phyloP scores from a whole-genome alignment of 1,139 yeast species.

The Eremothecium coryli region DNA sequence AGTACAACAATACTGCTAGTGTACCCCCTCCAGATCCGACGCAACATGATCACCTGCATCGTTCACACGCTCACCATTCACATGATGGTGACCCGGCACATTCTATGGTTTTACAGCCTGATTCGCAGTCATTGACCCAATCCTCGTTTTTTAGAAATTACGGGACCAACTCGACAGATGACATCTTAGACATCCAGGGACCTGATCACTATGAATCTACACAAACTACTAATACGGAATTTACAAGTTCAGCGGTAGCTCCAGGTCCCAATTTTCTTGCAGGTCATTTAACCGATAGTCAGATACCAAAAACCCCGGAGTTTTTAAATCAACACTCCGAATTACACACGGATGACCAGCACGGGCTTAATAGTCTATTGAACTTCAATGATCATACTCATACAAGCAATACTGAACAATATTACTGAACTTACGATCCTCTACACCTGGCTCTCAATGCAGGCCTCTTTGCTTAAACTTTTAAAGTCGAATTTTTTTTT shows the following conservation, averaged over 20 bases:
- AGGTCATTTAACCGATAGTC: slow-evolving; percentile 2
- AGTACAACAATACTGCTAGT: slow-evolving; percentile 33
- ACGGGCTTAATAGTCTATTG: slow-evolving; percentile 9
- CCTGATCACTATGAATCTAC: slow-evolving; percentile 5
- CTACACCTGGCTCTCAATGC: no score
- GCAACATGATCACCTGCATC: not conserved
- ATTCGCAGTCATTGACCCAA: slow-evolving; percentile 7
- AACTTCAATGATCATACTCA: slow-evolving; percentile 9
- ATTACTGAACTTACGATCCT: slow-evolving; percentile 2
- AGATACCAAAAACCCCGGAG: slow-evolving; percentile 12
- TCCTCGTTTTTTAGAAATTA: slow-evolving; percentile 4
- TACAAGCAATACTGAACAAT: slow-evolving; percentile 4
- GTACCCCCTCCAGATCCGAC: slow-evolving; percentile 11
- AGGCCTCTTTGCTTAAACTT: no score
- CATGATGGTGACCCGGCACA: slow-evolving; percentile 4
- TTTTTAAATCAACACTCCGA: slow-evolving; percentile 9
- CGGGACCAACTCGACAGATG: slow-evolving; percentile 5
- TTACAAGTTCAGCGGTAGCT: slow-evolving; percentile 4
- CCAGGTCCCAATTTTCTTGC: slow-evolving; percentile 3
- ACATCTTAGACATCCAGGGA: slow-evolving; percentile 4
- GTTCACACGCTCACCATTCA: not conserved
- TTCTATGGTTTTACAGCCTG: slow-evolving; percentile 9
- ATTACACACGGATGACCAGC: slow-evolving; percentile 9
- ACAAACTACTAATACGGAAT: slow-evolving; percentile 4
- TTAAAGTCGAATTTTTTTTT: no score